Percentiles rank a stretch among this genome's conserved stretches.
Conservation (phyloP, 2,329 filamentous ascomycete genomes). For the Phyllosticta citriasiana region DNA sequence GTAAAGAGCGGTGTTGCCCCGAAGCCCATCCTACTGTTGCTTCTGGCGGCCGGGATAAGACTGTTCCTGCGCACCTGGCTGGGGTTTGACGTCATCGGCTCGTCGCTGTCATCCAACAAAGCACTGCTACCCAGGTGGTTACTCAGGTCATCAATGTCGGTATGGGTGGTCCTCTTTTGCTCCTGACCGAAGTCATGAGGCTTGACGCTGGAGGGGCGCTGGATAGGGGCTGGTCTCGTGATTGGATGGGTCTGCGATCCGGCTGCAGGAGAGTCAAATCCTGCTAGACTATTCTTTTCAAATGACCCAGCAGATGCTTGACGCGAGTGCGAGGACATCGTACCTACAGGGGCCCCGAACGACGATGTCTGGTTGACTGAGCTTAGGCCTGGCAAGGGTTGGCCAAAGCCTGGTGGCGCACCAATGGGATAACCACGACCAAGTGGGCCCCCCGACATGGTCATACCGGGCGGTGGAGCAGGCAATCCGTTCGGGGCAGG, state of each 20-base stretch:
- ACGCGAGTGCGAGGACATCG: conserved; percentile 54
- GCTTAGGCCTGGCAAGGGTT: conserved; percentile 30
- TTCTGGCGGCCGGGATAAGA: conserved; percentile 22
- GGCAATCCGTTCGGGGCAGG: conserved; percentile 40
- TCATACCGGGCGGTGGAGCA: conserved; percentile 48
- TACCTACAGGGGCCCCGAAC: conserved; percentile 22
- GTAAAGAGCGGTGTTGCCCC: conserved; percentile 25
- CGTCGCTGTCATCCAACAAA: conserved; percentile 54
- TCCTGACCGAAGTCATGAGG: conserved; percentile 40
- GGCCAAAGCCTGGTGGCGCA: conserved; percentile 47
- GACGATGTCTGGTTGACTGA: conserved; percentile 26
- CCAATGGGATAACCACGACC: conserved; percentile 46
- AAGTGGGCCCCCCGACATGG: conserved; percentile 50
- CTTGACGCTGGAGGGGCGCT: conserved; percentile 66
- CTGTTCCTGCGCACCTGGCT: conserved; percentile 29
- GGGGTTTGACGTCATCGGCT: conserved; percentile 45
- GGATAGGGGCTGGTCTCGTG: conserved; percentile 74
- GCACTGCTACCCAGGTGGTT: conserved; percentile 85
- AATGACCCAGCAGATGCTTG: conserved; percentile 61
- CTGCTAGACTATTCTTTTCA: conserved; percentile 40
- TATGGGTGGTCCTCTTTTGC: conserved; percentile 29
- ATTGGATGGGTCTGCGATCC: conserved; percentile 59
- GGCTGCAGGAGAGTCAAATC: conserved; percentile 43
- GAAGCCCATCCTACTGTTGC: conserved; percentile 23
- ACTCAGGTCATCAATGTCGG: conserved; percentile 60